Evolutionary conservation across 2,329 filamentous ascomycete genomes (phyloP).

Genomic region (Ophiocordyceps camponoti-floridani): DNA sequence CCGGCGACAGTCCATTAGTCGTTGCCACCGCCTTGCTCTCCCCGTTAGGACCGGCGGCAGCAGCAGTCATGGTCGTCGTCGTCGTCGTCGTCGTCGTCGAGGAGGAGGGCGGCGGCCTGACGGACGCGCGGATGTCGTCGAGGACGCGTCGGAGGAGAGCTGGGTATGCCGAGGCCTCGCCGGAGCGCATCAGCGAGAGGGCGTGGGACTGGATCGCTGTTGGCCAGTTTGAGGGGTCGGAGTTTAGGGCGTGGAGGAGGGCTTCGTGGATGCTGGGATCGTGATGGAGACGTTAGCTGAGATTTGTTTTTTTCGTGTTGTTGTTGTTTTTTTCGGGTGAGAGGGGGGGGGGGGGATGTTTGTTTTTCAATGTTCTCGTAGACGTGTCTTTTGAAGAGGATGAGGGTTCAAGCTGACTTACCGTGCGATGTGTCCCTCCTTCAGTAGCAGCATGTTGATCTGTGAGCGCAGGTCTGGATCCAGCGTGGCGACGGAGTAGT

Average conservation of each 20-base stretch:
- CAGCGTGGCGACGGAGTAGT: constrained; percentile 40
- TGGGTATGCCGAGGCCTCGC: constrained; percentile 41
- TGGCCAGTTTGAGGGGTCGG: constrained; percentile 43
- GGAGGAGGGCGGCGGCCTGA: constrained; percentile 14
- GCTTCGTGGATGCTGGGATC: constrained; percentile 42
- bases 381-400: background rate
- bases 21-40: constrained; percentile 9
- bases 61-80: no score
- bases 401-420: constrained; percentile 13
- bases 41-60: constrained; percentile 13
- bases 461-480: constrained; percentile 44
- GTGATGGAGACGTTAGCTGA: background rate
- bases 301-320: no score
- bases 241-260: constrained; percentile 42
- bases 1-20: background rate
- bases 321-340: no score
- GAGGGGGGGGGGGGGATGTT: no score
- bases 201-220: constrained; percentile 41
- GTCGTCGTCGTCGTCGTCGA: constrained; percentile 10
- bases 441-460: constrained; percentile 39
- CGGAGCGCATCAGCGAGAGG: constrained; percentile 38
- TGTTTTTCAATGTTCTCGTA: background rate
- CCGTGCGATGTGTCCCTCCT: constrained; percentile 41
- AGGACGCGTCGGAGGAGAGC: constrained; percentile 41
- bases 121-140: constrained; percentile 37